These are phyloP conservation scores for Sugiyamaella xylanicola DNA, from an alignment of 1,139 yeast species.

Conservation along the genomic window DNA sequence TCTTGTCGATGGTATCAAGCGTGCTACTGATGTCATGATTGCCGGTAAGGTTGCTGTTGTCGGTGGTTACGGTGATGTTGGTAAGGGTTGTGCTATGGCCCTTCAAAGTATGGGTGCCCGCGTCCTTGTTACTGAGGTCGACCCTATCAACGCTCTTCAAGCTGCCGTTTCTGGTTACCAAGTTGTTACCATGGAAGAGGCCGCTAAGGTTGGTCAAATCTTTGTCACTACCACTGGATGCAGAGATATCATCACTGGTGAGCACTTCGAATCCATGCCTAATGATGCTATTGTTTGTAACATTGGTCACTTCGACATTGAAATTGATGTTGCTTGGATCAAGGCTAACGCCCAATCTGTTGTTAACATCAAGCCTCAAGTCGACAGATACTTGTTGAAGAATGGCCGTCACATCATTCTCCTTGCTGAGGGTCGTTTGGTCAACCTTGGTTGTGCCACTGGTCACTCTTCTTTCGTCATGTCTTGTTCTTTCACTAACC, in stretches of 20 bases:
- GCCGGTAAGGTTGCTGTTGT: constrained; percentile 99
- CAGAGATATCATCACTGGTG: constrained; percentile 94
- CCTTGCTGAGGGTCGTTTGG: constrained; percentile 99
- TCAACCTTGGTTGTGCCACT: constrained; percentile 99
- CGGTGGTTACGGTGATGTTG: constrained; percentile 99
- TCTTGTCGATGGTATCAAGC: constrained; percentile 96
- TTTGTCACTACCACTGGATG: constrained; percentile 99
- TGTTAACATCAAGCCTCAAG: constrained; percentile 97
- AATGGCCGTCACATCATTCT: constrained; percentile 93
- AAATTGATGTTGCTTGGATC: constrained; percentile 66
- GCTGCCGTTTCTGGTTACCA: constrained; percentile 99
- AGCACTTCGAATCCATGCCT: constrained; percentile 91
- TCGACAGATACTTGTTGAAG: constrained; percentile 92
- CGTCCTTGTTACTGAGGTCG: constrained; percentile 95
- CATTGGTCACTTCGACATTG: constrained; percentile 99
- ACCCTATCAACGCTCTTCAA: constrained; percentile 98
- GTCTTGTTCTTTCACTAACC: constrained; percentile 99
- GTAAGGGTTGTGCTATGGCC: constrained; percentile 99
- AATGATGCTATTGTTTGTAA: constrained; percentile 99
- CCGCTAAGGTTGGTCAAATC: constrained; percentile 91
- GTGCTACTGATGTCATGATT: constrained; percentile 99
- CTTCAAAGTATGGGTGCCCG: constrained; percentile 99
- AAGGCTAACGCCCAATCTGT: constrained; percentile 45
- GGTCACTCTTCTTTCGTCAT: constrained; percentile 99
- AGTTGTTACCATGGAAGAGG: constrained; percentile 95